phyloP scores from a whole-genome alignment of 2,329 filamentous ascomycete genomes.

The Penicillium sp. region DNA sequence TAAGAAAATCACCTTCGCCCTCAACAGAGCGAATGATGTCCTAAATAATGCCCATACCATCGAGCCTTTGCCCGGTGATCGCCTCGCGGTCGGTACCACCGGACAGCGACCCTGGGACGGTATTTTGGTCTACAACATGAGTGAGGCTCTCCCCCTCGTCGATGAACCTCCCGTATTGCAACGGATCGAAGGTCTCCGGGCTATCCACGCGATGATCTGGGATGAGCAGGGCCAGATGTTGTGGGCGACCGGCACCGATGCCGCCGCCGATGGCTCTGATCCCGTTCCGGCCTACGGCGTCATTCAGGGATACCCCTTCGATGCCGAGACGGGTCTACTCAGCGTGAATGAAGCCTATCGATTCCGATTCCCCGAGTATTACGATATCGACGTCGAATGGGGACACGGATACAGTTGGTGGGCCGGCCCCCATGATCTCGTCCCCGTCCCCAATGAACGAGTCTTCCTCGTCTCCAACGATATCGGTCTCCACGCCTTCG shows the following conservation, averaged over 20 bases:
- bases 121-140: slow-evolving; percentile 27
- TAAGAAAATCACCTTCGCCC: slow-evolving; percentile 27
- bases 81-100: slow-evolving; percentile 25
- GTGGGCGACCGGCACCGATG: slow-evolving; percentile 26
- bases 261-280: slow-evolving; percentile 27
- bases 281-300: slow-evolving; percentile 19
- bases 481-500: slow-evolving; percentile 22
- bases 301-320: slow-evolving; percentile 25
- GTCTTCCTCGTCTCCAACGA: slow-evolving; percentile 27
- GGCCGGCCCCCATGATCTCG: slow-evolving; percentile 27
- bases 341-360: slow-evolving; percentile 12
- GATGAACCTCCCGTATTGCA: slow-evolving; percentile 25
- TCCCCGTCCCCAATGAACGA: slow-evolving; percentile 27
- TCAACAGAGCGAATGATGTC: slow-evolving; percentile 22
- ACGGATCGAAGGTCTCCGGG: slow-evolving; percentile 25
- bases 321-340: slow-evolving; percentile 20
- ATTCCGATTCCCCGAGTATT: slow-evolving; percentile 16
- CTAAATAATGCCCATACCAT: slow-evolving; percentile 26
- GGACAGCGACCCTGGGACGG: slow-evolving; percentile 27
- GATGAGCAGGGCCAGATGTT: slow-evolving; percentile 26
- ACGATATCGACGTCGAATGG: slow-evolving; percentile 25
- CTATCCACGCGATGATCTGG: slow-evolving; percentile 29
- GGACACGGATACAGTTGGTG: slow-evolving; percentile 26
- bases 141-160: slow-evolving; percentile 17
- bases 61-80: slow-evolving; percentile 23